Conservation (phyloP, 1,139 yeast species). For the Geotrichum citri-aurantii region DNA sequence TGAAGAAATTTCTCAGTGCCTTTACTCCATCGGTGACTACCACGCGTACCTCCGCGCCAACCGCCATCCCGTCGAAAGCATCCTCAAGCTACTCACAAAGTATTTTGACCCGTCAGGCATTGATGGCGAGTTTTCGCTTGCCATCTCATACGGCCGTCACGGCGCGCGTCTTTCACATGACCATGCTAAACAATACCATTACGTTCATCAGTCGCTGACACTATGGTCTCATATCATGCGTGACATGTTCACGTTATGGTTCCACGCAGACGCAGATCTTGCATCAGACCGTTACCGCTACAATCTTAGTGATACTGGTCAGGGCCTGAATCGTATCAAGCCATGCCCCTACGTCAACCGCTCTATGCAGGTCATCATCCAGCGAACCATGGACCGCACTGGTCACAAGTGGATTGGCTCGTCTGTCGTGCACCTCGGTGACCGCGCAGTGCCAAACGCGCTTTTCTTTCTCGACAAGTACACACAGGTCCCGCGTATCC, state of each 20-base stretch:
- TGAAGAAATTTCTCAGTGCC: slow-evolving; percentile 58
- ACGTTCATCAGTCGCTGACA: slow-evolving; percentile 64
- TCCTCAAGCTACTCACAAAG: slow-evolving; percentile 47
- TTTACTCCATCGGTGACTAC: slow-evolving; percentile 71
- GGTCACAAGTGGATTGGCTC: slow-evolving; percentile 67
- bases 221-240: slow-evolving; percentile 69
- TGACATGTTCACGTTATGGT: slow-evolving; percentile 69
- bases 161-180: slow-evolving; percentile 67
- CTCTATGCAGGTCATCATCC: slow-evolving; percentile 59
- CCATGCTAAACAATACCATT: slow-evolving; percentile 62
- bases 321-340: slow-evolving; percentile 67
- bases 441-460: slow-evolving; percentile 74
- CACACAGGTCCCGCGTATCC: slow-evolving; percentile 64
- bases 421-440: slow-evolving; percentile 70
- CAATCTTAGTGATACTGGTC: slow-evolving; percentile 62
- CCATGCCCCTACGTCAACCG: slow-evolving; percentile 60
- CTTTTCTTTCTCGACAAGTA: slow-evolving; percentile 67
- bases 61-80: slow-evolving; percentile 55
- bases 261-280: slow-evolving; percentile 62
- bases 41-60: slow-evolving; percentile 62
- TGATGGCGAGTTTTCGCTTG: slow-evolving; percentile 43
- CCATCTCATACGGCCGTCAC: slow-evolving; percentile 54
- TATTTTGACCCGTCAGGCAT: slow-evolving; percentile 42
- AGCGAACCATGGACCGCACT: slow-evolving; percentile 54
- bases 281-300: slow-evolving; percentile 43